Evolutionary conservation across 331 rosid genomes (phyloP).

Genomic region (Saraca asoca): DNA sequence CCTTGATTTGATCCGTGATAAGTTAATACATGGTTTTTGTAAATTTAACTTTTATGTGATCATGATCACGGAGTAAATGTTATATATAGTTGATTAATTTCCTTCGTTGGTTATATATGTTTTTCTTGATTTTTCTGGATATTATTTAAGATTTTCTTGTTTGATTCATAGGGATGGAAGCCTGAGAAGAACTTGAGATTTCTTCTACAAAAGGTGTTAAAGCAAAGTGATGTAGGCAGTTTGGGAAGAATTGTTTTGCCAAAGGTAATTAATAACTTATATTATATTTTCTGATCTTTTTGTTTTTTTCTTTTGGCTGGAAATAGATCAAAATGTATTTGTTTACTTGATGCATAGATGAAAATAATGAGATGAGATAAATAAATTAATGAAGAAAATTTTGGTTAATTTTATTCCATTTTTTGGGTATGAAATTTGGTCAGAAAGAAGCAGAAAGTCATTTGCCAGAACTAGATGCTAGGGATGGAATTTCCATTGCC

Average conservation of each 20-base stretch:
- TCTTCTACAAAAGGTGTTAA: conserved; percentile 90
- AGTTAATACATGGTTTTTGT: too few species aligned
- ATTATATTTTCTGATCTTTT: not conserved
- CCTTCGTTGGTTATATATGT: conserved; percentile 13
- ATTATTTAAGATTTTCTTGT: too few species aligned
- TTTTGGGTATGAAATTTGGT: conserved; percentile 16
- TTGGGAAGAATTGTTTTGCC: conserved; percentile 95
- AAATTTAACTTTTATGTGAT: too few species aligned
- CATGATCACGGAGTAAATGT: too few species aligned
- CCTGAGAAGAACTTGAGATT: conserved; percentile 91
- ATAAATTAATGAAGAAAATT: too few species aligned
- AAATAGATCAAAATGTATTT: not conserved
- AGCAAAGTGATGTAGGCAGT: conserved; percentile 98
- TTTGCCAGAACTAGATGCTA: conserved; percentile 88
- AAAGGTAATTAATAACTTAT: conserved; percentile 50
- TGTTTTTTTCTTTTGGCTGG: not conserved
- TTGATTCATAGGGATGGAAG: conserved; percentile 96
- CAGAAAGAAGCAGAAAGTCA: conserved; percentile 98
- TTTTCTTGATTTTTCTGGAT: too few species aligned
- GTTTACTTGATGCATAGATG: too few species aligned
- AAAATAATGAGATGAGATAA: too few species aligned
- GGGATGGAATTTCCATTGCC: conserved; percentile 88
- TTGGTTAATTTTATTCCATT: not conserved
- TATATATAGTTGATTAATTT: too few species aligned
- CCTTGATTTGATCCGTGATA: too few species aligned